Percentiles rank a stretch among this genome's conserved stretches.
phyloP scores from a whole-genome alignment of 257 asterid species.

The Henckelia pumila region DNA sequence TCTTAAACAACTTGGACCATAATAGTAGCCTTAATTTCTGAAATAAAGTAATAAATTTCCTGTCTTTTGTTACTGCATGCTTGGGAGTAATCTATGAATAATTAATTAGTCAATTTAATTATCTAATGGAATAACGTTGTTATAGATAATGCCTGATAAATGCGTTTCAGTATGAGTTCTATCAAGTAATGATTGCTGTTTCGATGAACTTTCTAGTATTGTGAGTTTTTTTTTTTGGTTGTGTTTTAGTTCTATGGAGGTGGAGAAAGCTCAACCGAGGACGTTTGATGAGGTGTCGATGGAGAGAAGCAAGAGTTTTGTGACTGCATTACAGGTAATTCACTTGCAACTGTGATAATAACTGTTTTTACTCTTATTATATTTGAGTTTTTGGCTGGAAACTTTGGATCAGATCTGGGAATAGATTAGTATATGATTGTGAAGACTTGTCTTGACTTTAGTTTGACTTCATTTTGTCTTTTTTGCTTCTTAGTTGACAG shows the following conservation, averaged over 20 bases:
- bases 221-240: conserved; percentile 15
- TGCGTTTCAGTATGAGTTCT: not conserved
- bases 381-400: conserved; percentile 9
- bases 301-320: conserved; percentile 81
- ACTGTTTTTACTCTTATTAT: not conserved
- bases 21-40: too few species aligned
- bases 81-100: too few species aligned
- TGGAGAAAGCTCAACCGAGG: conserved; percentile 42
- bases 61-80: too few species aligned
- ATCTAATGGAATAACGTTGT: too few species aligned
- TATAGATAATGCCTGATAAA: conserved; percentile 22
- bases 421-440: conserved; percentile 13
- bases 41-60: too few species aligned
- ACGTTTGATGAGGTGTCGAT: conserved; percentile 67
- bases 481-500: not conserved
- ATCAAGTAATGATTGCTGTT: conserved; percentile 4
- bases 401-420: conserved; percentile 45
- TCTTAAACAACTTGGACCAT: too few species aligned
- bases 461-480: not conserved
- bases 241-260: conserved; percentile 36
- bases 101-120: too few species aligned
- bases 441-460: conserved; percentile 17
- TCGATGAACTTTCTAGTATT: not conserved
- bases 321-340: conserved; percentile 77
- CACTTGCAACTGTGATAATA: not conserved